Base-by-base conservation (phyloP, 768 basidiomycete species). In the Psilocybe subaeruginosa region DNA sequence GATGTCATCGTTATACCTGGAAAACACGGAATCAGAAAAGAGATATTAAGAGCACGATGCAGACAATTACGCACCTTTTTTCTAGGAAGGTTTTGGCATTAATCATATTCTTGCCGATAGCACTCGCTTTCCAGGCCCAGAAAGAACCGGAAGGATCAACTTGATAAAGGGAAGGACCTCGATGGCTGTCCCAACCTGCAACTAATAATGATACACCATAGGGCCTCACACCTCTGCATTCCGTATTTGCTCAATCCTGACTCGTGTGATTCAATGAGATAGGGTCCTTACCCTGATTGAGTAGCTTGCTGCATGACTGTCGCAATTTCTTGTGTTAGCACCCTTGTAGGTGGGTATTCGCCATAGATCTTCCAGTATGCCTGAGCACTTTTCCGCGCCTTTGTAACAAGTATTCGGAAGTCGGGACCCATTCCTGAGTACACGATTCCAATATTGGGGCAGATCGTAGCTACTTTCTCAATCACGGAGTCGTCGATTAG, bases 111-210 rank as follows among this genome's bases (percentile, higher is more conserved):
- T 99, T 99, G 43, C 97, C 97, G 68, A 99, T 99, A 9, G 97
- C 97, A 72, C 95, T 97, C 7, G 97, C 97, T 74, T 99, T 99
- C 97, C 97, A 99, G 31, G 97, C 97, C 97, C 97, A 99, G 79
- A 93, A 99, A 33, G 94, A 95, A 57, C 97, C 97, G 39, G 95
- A 97, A 43, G 97, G 97, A 78, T 99, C 97, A 46, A 99, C 96
- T 76, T 99, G 97, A 78, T 97, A 99, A 66, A 99, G 82, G n/a
- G 89, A 91, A 64, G 95, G 94, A 23, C 97, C 97, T n/a, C 94
- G 90, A 72, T 90, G 90, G 68, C 82, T 81, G 74, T 99, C 97
- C 91, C 92, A 99, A 48, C 97, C 97, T 17, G 97, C 97, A 39
- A 99, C 95, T 54, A 99, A 83, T 59, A 99, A 80, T 47, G 96